phyloP scores from a whole-genome alignment of 495 filamentous ascomycete species.

The Talaromyces nanjingensis region DNA sequence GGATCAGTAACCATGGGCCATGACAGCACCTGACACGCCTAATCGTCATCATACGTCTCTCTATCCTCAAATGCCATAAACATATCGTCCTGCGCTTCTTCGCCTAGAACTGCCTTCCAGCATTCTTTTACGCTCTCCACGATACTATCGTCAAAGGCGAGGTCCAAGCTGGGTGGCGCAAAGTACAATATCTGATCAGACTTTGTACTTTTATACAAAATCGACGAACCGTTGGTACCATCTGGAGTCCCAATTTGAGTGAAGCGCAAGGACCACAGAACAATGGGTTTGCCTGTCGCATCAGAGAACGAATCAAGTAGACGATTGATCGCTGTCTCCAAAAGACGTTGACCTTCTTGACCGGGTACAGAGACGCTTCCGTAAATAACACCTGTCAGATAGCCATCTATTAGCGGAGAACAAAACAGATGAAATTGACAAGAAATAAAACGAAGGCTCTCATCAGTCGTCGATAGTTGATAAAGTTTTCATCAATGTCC shows the following conservation, averaged over 20 bases:
- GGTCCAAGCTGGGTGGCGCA: slow-evolving; percentile 48
- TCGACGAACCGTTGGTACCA: slow-evolving; percentile 11
- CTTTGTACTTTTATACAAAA: slow-evolving; percentile 16
- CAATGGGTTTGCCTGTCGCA: slow-evolving; percentile 24
- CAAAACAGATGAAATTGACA: slow-evolving; percentile 8
- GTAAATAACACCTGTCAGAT: slow-evolving; percentile 61
- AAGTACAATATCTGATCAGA: slow-evolving; percentile 32
- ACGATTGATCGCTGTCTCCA: slow-evolving; percentile 48
- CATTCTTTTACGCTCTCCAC: slow-evolving; percentile 53
- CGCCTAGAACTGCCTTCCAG: slow-evolving; percentile 56
- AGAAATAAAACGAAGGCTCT: slow-evolving; percentile 25
- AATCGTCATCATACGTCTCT: slow-evolving; percentile 12
- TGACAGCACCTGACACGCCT: not conserved
- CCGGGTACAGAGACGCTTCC: slow-evolving; percentile 39
- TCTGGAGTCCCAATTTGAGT: slow-evolving; percentile 36
- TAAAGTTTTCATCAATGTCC: slow-evolving; percentile 68
- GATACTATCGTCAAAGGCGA: slow-evolving; percentile 62
- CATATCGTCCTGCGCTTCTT: slow-evolving; percentile 32
- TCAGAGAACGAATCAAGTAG: slow-evolving; percentile 40
- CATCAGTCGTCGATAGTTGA: slow-evolving; percentile 73
- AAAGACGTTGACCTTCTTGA: slow-evolving; percentile 26
- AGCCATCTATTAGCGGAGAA: slow-evolving; percentile 11
- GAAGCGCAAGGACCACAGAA: slow-evolving; percentile 59
- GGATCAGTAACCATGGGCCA: not conserved
- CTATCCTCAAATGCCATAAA: slow-evolving; percentile 59